Evolutionary conservation across 257 asterid genomes (phyloP).

Genomic region (Lavandula angustifolia): DNA sequence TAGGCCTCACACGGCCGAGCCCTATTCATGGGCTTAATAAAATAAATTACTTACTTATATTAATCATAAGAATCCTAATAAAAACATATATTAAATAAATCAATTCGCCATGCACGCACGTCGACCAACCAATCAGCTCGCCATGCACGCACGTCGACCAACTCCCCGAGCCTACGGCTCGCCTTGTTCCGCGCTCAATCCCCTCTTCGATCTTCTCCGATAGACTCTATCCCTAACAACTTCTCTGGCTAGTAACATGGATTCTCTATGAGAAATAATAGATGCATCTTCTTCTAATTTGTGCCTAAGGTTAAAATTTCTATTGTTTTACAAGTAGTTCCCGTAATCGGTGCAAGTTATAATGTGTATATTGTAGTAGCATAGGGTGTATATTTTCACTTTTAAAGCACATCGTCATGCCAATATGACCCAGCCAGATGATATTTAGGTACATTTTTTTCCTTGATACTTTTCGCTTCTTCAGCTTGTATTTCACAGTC

Average conservation of each 20-base stretch:
- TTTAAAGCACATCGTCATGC: background rate
- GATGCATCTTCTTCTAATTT: conserved; percentile 2
- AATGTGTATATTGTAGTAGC: conserved; percentile 2
- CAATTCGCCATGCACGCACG: too few species aligned
- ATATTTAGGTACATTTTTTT: background rate
- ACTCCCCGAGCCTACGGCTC: too few species aligned
- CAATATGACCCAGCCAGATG: background rate
- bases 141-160: too few species aligned
- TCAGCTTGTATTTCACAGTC: conserved; percentile 3
- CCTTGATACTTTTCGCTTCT: background rate
- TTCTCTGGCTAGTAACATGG: background rate
- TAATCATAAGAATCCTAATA: too few species aligned
- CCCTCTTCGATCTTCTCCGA: too few species aligned
- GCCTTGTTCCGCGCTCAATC: too few species aligned
- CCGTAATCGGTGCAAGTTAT: background rate
- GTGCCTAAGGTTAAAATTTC: background rate
- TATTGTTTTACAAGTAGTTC: background rate
- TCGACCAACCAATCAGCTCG: too few species aligned
- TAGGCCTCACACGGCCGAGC: too few species aligned
- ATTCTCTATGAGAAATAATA: background rate
- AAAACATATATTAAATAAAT: too few species aligned
- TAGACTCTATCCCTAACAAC: background rate
- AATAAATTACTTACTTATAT: too few species aligned
- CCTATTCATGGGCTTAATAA: too few species aligned
- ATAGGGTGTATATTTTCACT: background rate